These are phyloP conservation scores for Ampelocalamus luodianensis DNA, from an alignment of 176 grass and related monocot genomes.

Conservation along the genomic window DNA sequence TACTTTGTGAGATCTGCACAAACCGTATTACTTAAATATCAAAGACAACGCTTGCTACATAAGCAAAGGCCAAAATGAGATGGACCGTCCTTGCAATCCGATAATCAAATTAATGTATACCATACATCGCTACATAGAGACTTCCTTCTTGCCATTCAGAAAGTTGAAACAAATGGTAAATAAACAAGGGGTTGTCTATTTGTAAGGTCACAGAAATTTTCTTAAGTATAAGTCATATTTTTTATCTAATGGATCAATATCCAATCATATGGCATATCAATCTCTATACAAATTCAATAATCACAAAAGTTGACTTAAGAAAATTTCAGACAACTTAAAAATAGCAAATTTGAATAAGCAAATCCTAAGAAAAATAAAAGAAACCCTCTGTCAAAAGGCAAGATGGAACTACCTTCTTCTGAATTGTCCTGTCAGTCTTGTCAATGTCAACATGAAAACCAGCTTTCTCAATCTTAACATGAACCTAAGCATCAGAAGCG, in stretches of 20 bases:
- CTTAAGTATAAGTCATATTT: too few species aligned
- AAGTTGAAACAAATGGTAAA: background rate
- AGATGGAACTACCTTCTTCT: conserved; percentile 81
- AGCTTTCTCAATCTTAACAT: conserved; percentile 65
- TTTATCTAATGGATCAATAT: too few species aligned
- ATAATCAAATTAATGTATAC: conserved; percentile 18
- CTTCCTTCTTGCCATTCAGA: background rate
- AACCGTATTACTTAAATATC: background rate
- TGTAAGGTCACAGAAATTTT: too few species aligned
- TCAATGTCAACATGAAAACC: conserved; percentile 88
- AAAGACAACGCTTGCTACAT: background rate
- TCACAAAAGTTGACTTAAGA: too few species aligned
- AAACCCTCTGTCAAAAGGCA: background rate
- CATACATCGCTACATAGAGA: background rate
- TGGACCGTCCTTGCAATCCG: background rate
- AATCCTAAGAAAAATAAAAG: background rate
- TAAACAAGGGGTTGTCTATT: background rate
- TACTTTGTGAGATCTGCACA: background rate
- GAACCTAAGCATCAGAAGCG: conserved; percentile 60
- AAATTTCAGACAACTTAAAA: too few species aligned
- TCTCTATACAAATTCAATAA: too few species aligned
- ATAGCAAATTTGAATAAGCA: background rate
- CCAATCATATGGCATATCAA: too few species aligned
- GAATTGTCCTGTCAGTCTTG: conserved; percentile 84
- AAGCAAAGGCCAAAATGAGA: conserved; percentile 21